Percentiles rank a stretch among this genome's conserved stretches.
Conservation (phyloP, 2,329 filamentous ascomycete species). For the Aspergillus calidoustus region DNA sequence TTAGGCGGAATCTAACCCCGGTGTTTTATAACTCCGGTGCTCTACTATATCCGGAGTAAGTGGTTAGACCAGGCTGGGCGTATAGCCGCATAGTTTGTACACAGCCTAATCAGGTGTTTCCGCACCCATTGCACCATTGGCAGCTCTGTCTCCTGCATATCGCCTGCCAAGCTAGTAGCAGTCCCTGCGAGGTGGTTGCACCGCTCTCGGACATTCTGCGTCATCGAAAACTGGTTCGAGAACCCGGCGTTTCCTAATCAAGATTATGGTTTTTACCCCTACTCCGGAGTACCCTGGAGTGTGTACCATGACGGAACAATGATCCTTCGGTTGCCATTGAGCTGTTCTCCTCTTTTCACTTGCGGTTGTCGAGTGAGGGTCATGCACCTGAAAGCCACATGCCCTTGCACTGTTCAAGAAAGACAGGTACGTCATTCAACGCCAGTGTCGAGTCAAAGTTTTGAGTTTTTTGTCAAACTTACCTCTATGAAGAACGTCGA, state of each 20-base stretch:
- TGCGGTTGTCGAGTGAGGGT: conserved; percentile 16
- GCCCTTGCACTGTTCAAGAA: neutral
- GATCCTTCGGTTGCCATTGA: conserved; percentile 14
- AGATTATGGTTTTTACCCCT: neutral
- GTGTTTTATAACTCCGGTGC: neutral
- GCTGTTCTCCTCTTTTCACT: neutral
- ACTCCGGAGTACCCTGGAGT: neutral
- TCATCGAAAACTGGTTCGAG: neutral
- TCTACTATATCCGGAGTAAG: neutral
- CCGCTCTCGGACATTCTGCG: neutral
- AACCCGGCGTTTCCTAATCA: neutral
- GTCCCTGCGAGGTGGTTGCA: neutral
- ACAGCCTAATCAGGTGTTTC: neutral
- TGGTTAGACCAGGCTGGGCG: neutral
- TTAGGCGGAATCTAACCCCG: neutral
- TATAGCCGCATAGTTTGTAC: neutral
- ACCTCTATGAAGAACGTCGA: neutral
- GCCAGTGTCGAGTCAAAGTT: conserved; percentile 2
- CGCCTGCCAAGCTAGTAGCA: neutral
- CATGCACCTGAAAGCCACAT: conserved; percentile 17
- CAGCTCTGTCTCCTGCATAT: neutral
- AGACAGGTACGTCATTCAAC: conserved; percentile 23
- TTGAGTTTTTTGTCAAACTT: neutral
- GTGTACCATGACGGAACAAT: conserved; percentile 1
- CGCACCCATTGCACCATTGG: neutral